Percentiles rank a stretch among this genome's conserved stretches.
Evolutionary conservation across 768 basidiomycete species (phyloP).

Genomic region (Infundibulicybe gibba): DNA sequence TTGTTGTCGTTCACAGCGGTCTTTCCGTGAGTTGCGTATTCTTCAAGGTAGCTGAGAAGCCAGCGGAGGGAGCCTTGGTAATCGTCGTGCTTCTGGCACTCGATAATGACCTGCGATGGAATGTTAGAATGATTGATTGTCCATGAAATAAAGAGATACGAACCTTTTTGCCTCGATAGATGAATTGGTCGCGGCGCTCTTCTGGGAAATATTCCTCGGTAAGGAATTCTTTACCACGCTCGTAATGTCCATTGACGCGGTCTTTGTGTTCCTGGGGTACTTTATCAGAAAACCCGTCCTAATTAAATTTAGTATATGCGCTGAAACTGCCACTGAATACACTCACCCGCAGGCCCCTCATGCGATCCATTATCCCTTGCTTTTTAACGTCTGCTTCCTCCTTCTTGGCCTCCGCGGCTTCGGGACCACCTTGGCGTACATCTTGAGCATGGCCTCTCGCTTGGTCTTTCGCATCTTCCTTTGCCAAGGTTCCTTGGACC

Average conservation of each 20-base stretch:
- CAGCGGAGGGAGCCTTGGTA: conserved; percentile 80
- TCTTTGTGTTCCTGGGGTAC: conserved; percentile 72
- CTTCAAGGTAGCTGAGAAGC: conserved; percentile 60
- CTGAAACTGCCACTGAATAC: conserved; percentile 23
- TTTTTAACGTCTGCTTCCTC: conserved; percentile 24
- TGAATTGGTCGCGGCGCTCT: conserved; percentile 88
- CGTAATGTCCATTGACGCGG: conserved; percentile 44
- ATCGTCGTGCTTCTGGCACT: conserved; percentile 89
- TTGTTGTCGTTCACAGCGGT: conserved; percentile 15
- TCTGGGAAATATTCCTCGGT: conserved; percentile 85
- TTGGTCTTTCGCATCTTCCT: conserved; percentile 4
- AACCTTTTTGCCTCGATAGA: conserved; percentile 92
- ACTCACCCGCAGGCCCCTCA: conserved; percentile 34
- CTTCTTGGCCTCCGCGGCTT: conserved; percentile 2
- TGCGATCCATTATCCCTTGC: conserved; percentile 26
- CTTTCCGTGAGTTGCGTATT: conserved; percentile 55
- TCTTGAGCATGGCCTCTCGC: conserved; percentile 11
- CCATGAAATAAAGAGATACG: neutral
- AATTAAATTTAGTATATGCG: conserved; percentile 4
- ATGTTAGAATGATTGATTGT: neutral
- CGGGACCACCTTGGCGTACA: conserved; percentile 3
- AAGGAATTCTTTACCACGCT: conserved; percentile 65
- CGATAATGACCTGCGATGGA: conserved; percentile 62
- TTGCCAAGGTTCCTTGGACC: neutral
- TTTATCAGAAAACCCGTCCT: conserved; percentile 37